phyloP scores from a whole-genome alignment of 1,284 basidiomycete genomes.

The Leccinum cinnamomeum region DNA sequence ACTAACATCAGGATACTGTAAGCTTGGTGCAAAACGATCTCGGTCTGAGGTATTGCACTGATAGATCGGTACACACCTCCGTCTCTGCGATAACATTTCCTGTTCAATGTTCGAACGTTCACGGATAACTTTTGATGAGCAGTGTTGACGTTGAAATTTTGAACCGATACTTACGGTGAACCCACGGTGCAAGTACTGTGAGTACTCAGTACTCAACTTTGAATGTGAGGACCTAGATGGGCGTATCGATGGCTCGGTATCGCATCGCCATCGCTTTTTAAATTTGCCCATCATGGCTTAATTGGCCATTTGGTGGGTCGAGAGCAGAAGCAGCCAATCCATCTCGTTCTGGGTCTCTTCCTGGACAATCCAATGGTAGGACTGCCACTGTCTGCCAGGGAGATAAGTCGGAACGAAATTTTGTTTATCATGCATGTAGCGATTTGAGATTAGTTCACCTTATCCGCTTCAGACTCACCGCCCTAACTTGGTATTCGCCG shows the following conservation, averaged over 20 bases:
- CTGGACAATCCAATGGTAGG: background rate
- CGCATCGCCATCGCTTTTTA: background rate
- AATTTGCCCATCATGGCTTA: background rate
- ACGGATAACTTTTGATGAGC: background rate
- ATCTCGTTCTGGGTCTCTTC: background rate
- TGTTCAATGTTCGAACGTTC: background rate
- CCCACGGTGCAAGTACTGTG: too few species aligned
- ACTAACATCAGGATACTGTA: background rate
- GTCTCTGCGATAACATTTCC: background rate
- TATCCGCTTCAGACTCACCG: background rate
- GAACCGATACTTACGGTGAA: too few species aligned
- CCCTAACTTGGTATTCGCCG: too few species aligned
- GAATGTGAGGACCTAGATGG: background rate
- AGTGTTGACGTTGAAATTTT: too few species aligned
- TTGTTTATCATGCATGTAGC: background rate
- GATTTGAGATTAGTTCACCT: background rate
- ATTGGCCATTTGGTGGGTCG: background rate
- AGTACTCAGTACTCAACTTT: background rate
- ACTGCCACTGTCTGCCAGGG: background rate
- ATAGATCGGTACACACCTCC: slow-evolving; percentile 4
- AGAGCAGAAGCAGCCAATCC: background rate
- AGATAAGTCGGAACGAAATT: background rate
- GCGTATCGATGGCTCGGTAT: background rate
- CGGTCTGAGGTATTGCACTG: background rate
- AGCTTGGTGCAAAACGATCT: background rate